These are phyloP conservation scores for Botrytis pseudocinerea DNA, from an alignment of 2,329 filamentous ascomycete genomes.

Conservation along the genomic window DNA sequence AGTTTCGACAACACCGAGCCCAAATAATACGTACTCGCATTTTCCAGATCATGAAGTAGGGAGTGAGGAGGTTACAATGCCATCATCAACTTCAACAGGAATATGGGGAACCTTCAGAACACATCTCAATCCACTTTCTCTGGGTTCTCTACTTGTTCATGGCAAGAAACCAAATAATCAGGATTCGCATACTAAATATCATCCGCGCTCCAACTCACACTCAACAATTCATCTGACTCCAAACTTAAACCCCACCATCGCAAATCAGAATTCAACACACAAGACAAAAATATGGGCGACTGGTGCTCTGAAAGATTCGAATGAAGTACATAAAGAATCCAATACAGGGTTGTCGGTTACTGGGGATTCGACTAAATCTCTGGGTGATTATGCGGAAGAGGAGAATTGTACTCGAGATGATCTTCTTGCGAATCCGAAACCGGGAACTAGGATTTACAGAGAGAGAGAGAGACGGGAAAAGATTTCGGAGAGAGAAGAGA, in stretches of 20 bases:
- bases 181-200: background rate
- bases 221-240: background rate
- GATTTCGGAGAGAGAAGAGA: background rate
- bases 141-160: background rate
- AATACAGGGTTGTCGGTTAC: too few species aligned
- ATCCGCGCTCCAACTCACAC: background rate
- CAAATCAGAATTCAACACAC: background rate
- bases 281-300: slow-evolving; percentile 1
- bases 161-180: background rate
- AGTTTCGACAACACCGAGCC: background rate
- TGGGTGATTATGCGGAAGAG: background rate
- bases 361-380: background rate
- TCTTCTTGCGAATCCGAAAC: slow-evolving; percentile 10
- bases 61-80: rapidly evolving
- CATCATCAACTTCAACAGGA: background rate
- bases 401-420: background rate
- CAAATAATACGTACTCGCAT: background rate
- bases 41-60: background rate
- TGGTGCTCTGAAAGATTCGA: background rate
- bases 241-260: background rate
- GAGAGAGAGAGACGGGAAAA: slow-evolving; percentile 30
- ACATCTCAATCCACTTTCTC: background rate
- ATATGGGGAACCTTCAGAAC: background rate
- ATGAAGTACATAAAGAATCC: background rate
- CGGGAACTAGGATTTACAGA: slow-evolving; percentile 33